These are phyloP conservation scores for Fusarium pininemorale DNA, from an alignment of 2,329 filamentous ascomycete genomes.

Conservation along the genomic window DNA sequence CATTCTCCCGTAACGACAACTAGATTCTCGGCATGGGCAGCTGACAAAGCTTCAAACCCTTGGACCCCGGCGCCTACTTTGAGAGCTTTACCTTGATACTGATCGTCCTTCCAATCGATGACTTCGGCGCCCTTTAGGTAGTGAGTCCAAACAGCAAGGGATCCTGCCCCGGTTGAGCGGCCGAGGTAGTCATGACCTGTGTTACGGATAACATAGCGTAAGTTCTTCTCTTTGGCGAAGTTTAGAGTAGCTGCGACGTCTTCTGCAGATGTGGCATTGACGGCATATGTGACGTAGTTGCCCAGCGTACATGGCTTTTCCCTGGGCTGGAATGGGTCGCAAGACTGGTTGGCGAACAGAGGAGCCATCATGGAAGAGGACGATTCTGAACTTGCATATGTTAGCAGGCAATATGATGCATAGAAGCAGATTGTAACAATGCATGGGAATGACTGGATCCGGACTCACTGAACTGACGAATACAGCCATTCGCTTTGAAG, in stretches of 20 bases:
- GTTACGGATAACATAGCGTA: conserved; percentile 60
- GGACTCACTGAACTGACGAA: conserved; percentile 52
- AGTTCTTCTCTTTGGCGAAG: conserved; percentile 47
- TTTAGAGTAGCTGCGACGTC: conserved; percentile 46
- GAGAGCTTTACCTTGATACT: conserved; percentile 62
- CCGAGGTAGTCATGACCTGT: conserved; percentile 65
- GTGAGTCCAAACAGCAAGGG: conserved; percentile 54
- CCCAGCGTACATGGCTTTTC: conserved; percentile 53
- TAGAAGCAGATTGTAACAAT: neutral
- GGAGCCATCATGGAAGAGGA: conserved; percentile 47
- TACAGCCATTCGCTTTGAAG: conserved; percentile 55
- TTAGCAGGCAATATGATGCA: neutral
- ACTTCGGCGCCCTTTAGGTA: conserved; percentile 53
- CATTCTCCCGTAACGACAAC: conserved; percentile 65
- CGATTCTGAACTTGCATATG: conserved; percentile 17
- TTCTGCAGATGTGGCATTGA: conserved; percentile 43
- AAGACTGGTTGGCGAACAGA: conserved; percentile 51
- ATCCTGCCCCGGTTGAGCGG: conserved; percentile 63
- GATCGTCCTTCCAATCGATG: conserved; percentile 48
- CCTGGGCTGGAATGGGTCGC: conserved; percentile 48
- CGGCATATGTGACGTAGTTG: conserved; percentile 54
- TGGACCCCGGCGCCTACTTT: conserved; percentile 64
- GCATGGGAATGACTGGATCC: rapidly evolving
- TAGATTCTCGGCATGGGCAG: conserved; percentile 56
- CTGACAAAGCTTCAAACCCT: conserved; percentile 56